Evolutionary conservation across 768 basidiomycete genomes (phyloP).

Genomic region (Austroboletus festivus): DNA sequence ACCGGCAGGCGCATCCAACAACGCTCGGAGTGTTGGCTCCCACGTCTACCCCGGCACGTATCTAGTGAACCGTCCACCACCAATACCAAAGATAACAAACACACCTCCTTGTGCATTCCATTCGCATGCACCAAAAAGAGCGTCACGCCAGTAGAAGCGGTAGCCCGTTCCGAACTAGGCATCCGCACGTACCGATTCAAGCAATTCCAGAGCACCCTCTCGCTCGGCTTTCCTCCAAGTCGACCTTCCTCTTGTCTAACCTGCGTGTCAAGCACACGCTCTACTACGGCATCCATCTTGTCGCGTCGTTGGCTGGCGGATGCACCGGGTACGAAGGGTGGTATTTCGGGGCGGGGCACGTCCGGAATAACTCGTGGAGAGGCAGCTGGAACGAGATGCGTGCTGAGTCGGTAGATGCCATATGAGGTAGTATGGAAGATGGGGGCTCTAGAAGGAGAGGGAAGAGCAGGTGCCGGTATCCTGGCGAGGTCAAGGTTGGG

Average conservation of each 20-base stretch:
- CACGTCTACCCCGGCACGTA: conserved; percentile 54
- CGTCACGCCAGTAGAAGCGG: conserved; percentile 44
- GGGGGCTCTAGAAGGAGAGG: no score
- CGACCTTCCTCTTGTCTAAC: conserved; percentile 11
- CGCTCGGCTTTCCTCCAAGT: conserved; percentile 15
- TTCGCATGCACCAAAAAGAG: conserved; percentile 80
- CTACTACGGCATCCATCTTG: conserved; percentile 9
- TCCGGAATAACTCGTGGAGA: no score
- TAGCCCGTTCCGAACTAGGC: not conserved
- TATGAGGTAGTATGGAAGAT: not conserved
- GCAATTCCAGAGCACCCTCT: conserved; percentile 59
- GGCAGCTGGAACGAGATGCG: conserved; percentile 20
- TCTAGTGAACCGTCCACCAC: no score
- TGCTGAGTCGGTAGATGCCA: conserved; percentile 23
- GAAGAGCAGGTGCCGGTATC: no score
- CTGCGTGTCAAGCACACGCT: conserved; percentile 19
- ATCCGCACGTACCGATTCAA: conserved; percentile 61
- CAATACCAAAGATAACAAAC: not conserved
- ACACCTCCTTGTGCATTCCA: conserved; percentile 62
- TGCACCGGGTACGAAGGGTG: conserved; percentile 9
- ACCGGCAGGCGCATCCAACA: conserved; percentile 45
- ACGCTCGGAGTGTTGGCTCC: conserved; percentile 59
- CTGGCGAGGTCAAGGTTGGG: no score
- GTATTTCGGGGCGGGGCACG: conserved; percentile 20
- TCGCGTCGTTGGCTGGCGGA: conserved; percentile 9